Evolutionary conservation across 2,329 filamentous ascomycete species (phyloP), one percentile per base, ranked within the genome.

Genomic region (Talaromyces albobiverticillius): DNA sequence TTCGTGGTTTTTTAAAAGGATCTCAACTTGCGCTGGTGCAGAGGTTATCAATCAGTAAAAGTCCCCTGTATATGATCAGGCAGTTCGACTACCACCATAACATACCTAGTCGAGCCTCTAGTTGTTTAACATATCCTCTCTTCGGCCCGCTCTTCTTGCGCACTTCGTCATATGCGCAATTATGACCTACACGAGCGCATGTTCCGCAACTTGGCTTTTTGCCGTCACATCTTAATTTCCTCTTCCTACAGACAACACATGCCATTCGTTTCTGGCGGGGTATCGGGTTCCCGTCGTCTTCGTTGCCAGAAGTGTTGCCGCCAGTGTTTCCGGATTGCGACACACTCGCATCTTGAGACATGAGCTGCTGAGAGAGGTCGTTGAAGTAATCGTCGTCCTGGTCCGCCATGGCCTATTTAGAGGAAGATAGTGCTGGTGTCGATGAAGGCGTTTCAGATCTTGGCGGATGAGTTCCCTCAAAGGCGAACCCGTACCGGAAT

Each of bases 121-220:
- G 75, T 56, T 91, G 87, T 78, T 96, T 96, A 58, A 96, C 92
- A 69, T 96, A 96, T 63, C 92, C 92, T 68, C 92, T 82, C 77
- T 96, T 96, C 2, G 92, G 92, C 2, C 92, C 92, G 70, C 91
- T 95, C 82, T 96, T 96, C 75, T 90, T 89, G 68, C 92, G 84
- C 63, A 93, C 87, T 75, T 96, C 91, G 67, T 96, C 91, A 68
- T 96, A 96, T 57, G 88, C 86, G 75, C 92, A 96, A 53, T 87
- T 83, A 71, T 96, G 92, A 41, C 89, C 86, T 48, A 96, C 77
- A n/a, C 92, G 81, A 29, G 88, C 85, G 71, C 92, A 96, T 23
- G 91, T 96, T 64, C 88, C 90, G 69, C 92, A 96, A 62, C 88
- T 90, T 20, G 92, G 92, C 59, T 88, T 86, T 51, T 82, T 77